These are phyloP conservation scores for Coemansia sp. DNA, from an alignment of 371 early-diverging fungal genomes.

Conservation along the genomic window DNA sequence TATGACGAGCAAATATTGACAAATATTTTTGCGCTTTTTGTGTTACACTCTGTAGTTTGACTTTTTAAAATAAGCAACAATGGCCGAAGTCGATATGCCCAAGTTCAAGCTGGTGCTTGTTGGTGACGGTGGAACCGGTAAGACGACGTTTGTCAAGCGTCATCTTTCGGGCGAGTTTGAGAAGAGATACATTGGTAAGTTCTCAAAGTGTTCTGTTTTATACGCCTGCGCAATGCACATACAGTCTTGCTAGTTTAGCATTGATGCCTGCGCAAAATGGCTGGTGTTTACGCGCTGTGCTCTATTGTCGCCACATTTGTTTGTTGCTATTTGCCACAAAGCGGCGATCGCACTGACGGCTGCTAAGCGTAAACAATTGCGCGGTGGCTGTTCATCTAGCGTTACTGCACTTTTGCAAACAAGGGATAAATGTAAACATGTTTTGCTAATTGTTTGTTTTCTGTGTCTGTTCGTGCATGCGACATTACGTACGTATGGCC, in stretches of 20 bases:
- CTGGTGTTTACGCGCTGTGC: neutral
- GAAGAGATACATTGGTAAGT: slow-evolving; percentile 98
- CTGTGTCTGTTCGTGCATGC: neutral
- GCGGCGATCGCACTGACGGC: neutral
- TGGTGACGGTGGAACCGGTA: slow-evolving; percentile 99
- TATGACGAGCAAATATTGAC: neutral
- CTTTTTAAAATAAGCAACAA: slow-evolving; percentile 20
- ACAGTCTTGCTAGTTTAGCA: neutral
- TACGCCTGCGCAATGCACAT: neutral
- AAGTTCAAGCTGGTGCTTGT: slow-evolving; percentile 90
- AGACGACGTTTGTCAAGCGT: slow-evolving; percentile 99
- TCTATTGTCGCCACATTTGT: slow-evolving; percentile 13
- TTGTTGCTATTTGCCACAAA: neutral
- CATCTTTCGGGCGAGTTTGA: slow-evolving; percentile 99
- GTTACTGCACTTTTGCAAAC: slow-evolving; percentile 17
- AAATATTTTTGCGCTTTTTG: neutral
- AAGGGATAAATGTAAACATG: slow-evolving; percentile 8
- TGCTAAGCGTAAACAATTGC: slow-evolving; percentile 22
- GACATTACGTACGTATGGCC: neutral
- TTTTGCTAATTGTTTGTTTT: neutral
- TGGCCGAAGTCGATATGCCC: slow-evolving; percentile 54
- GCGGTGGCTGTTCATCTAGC: slow-evolving; percentile 4
- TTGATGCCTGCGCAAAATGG: neutral
- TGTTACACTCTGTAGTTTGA: slow-evolving; percentile 12
- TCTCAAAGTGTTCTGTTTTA: neutral